Evolutionary conservation across 2,329 filamentous ascomycete genomes (phyloP), one percentile per base, ranked within the genome.

Genomic region (Xylariomycetidae sp.): DNA sequence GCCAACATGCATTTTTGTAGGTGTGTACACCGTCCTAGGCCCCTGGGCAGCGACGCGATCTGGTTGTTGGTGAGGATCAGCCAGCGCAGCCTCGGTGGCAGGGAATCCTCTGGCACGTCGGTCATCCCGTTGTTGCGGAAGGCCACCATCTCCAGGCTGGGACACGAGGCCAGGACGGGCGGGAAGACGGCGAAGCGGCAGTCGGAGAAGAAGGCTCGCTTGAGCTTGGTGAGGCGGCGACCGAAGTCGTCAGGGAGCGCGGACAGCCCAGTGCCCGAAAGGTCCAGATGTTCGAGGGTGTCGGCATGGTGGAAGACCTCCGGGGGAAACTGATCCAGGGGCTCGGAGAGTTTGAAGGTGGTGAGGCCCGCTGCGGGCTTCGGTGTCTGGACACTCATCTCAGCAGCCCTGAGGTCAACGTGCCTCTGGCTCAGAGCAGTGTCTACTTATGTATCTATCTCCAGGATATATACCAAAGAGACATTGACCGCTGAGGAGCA

Each of bases 1-100:
- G 67, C 59, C n/a, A 72, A 48, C 63, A 70, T 66, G 43, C 67
- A 70, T 47, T 70, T 69, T 41, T 70, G 61, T 4, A 72, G 53
- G 9, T 57, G 56, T 13, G 42, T 40, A 37, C 67, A 72, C 14
- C 49, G 48, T 8, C 66, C 64, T 30, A 71, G 64, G 45, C 57
- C 64, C 13, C 42, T 43, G 1, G 67, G 66, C 6, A 72, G 48
- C 6, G 40, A 33, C 4, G 40, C 37, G 25, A 72, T 58, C 25
- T 45, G 39, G 47, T 72, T 72, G 43, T 66, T 59, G 13, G 67
- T 71, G 10, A 72, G 50, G 32, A 71, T 69, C 25, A 72, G 50
- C 63, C 65, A 70, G n/a, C 65, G 56, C 13, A 72, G 52, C 8
- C 49, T 58, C 6, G 56, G 54, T 7, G 68, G 67, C 13, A 72